Conservation (phyloP, 495 filamentous ascomycete species). For the Lasiosphaeria miniovina region DNA sequence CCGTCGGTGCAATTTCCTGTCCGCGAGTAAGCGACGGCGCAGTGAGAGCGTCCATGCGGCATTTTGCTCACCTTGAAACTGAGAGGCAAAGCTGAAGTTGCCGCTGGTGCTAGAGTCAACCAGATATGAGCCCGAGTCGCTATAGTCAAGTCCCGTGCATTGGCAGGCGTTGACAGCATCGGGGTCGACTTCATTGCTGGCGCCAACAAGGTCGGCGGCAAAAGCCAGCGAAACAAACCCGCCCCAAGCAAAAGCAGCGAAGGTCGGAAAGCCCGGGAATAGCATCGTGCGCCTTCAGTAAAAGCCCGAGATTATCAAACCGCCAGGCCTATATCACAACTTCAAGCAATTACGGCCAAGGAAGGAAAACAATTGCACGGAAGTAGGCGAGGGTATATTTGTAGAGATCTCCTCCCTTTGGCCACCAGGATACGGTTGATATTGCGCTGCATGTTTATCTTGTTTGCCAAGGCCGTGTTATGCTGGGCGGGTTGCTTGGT, state of each 20-base stretch:
- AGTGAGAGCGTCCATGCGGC: not conserved
- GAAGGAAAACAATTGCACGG: no score
- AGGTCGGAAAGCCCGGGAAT: not conserved
- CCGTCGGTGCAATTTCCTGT: conserved; percentile 16
- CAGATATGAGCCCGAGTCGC: conserved; percentile 21
- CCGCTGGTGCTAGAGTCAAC: conserved; percentile 14
- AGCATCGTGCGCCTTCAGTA: not conserved
- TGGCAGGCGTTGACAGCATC: conserved; percentile 8
- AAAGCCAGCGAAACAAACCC: not conserved
- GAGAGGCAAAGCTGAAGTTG: conserved; percentile 23
- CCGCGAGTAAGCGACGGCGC: not conserved
- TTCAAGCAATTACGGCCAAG: not conserved
- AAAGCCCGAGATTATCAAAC: not conserved
- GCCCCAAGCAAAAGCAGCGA: not conserved
- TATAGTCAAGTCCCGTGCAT: conserved; percentile 17
- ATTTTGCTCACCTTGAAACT: conserved; percentile 13
- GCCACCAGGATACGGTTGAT: no score
- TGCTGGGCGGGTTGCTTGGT: not conserved
- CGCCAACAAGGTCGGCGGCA: not conserved
- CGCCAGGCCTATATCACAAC: not conserved
- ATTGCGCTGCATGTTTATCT: no score
- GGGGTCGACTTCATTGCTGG: not conserved
- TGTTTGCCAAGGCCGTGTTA: no score
- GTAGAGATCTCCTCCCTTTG: no score
- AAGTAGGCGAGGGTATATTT: no score